Evolutionary conservation across 1,284 basidiomycete species (phyloP).

Genomic region (Ceraceosorus bombacis): DNA sequence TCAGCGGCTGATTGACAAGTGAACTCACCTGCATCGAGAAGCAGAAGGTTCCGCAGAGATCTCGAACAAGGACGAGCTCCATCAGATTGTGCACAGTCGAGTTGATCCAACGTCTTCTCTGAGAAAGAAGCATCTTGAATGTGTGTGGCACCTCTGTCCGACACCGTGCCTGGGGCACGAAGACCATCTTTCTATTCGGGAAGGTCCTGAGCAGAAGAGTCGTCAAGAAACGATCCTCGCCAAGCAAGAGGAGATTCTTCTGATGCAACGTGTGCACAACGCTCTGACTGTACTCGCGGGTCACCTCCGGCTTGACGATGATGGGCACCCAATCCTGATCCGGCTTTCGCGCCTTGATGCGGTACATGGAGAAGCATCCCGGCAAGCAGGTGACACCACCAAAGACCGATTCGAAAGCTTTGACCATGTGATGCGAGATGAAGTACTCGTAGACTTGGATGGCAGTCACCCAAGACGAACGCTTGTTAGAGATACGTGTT

Average conservation of each 20-base stretch:
- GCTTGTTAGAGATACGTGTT: constrained; percentile 94
- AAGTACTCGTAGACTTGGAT: constrained; percentile 99
- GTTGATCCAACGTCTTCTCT: constrained; percentile 98
- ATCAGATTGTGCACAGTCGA: constrained; percentile 98
- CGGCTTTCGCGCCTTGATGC: constrained; percentile 80
- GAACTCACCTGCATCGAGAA: constrained; percentile 50
- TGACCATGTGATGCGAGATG: constrained; percentile 95
- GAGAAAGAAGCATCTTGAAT: constrained; percentile 84
- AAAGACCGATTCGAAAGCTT: constrained; percentile 97
- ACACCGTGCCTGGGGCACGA: constrained; percentile 90
- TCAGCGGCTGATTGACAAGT: background rate
- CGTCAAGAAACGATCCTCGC: constrained; percentile 94
- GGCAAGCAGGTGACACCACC: constrained; percentile 98
- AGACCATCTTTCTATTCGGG: constrained; percentile 94
- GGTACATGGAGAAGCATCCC: constrained; percentile 99
- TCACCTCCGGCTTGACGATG: constrained; percentile 93
- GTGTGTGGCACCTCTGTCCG: constrained; percentile 93
- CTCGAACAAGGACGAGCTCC: constrained; percentile 93
- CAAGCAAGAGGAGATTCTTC: constrained; percentile 91
- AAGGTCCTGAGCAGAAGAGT: constrained; percentile 69
- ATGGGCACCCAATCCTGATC: constrained; percentile 97
- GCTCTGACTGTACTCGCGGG: constrained; percentile 90
- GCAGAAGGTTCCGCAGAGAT: constrained; percentile 67
- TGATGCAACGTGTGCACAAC: constrained; percentile 91
- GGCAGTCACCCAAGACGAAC: constrained; percentile 87